Evolutionary conservation across 176 grass and related monocot species (phyloP).

Genomic region (Hyparrhenia diplandra): DNA sequence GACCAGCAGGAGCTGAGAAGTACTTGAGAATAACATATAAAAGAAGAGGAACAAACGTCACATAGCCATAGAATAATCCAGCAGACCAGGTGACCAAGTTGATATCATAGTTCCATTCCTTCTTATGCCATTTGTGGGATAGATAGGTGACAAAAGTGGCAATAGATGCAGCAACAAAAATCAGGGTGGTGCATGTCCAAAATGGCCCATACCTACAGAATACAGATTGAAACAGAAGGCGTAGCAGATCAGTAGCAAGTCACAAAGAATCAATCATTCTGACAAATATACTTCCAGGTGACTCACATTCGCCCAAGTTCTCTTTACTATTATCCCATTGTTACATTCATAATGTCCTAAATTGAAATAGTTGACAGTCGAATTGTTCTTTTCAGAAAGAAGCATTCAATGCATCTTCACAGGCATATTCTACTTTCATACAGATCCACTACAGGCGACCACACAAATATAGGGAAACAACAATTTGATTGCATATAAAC

Average conservation of each 20-base stretch:
- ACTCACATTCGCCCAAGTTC: not conserved
- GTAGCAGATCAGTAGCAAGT: not conserved
- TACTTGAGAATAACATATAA: constrained; percentile 93
- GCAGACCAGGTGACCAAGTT: constrained; percentile 98
- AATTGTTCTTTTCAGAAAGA: not conserved
- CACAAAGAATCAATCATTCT: not conserved
- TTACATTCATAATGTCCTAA: not conserved
- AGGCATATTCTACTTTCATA: not conserved
- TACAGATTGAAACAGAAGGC: constrained; percentile 23
- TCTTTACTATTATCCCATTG: not conserved
- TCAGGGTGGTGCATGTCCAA: constrained; percentile 97
- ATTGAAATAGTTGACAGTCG: not conserved
- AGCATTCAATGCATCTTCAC: not conserved
- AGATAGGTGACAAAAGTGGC: constrained; percentile 96
- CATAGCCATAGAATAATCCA: constrained; percentile 96
- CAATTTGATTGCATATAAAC: not conserved
- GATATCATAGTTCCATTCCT: constrained; percentile 95
- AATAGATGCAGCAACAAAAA: constrained; percentile 90
- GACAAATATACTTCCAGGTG: not conserved
- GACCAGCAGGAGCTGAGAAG: constrained; percentile 91
- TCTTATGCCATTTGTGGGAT: constrained; percentile 91
- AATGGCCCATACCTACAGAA: constrained; percentile 88
- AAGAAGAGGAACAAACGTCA: constrained; percentile 85
- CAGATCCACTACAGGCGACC: not conserved
- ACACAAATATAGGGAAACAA: not conserved